Base-by-base conservation (phyloP, 2,329 filamentous ascomycete species). In the Trichoderma gracile region DNA sequence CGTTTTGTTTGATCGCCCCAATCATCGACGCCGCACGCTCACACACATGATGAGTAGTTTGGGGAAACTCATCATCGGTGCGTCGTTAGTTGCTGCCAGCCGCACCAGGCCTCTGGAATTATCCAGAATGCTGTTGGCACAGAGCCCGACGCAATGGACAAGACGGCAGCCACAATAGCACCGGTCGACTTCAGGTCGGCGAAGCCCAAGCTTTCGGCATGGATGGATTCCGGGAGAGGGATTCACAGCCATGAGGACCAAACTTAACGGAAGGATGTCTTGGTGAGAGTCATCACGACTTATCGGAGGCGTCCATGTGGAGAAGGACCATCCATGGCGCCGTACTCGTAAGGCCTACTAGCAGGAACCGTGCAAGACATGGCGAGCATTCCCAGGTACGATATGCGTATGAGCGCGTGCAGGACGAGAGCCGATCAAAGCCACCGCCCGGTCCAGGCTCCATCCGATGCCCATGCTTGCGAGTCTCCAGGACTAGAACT, bases 371-470 rank as follows among this genome's bases (percentile, higher is more conserved):
- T 23, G 38, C 46, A 50, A 52, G 46, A 50, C 30, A 58, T 17
- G n/a, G 21, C 54, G 25, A 58, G 42, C 25, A 30, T 21, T 52
- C 38, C 46, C 58, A 61, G 56, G 56, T 50, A 50, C 43, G 19
- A 38, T 14, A 5, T 10, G 30, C 9, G 5, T 9, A 9, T 27
- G 8, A 14, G 10, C 33, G 33, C 9, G 33, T 14, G 33, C 33
- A 38, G 23, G 47, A 61, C 56, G 56, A 59, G 45, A 43, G 47
- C 47, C 58, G 40, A 40, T 25, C 58, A 62, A 62, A 62, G 58
- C 58, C 58, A 62, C 58, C 58, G 58, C 58, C 58, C 58, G 58
- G 58, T 62, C 58, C 58, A 62, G 58, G 58, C 58, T 62, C 61
- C 61, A 57, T 64, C 49, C 54, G 61, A 64, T 57, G 30, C 54